Percentiles rank a stretch among this genome's conserved stretches.
These are phyloP conservation scores for Alternaria solani DNA, from an alignment of 2,329 filamentous ascomycete species.

Conservation along the genomic window DNA sequence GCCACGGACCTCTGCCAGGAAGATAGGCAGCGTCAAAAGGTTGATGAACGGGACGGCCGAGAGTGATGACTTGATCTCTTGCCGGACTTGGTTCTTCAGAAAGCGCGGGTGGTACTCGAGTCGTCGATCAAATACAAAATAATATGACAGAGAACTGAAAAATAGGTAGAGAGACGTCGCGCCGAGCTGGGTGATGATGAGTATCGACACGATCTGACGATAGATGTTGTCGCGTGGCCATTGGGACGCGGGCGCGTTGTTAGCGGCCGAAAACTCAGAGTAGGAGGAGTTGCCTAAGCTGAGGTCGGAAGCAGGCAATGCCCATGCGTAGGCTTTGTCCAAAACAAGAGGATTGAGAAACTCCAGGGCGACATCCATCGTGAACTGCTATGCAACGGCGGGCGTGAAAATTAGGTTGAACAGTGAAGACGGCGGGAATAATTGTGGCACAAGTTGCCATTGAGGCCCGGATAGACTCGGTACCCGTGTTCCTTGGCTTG, in stretches of 20 bases:
- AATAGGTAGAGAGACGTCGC: constrained; percentile 13
- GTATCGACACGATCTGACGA: constrained; percentile 13
- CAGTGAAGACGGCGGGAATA: constrained; percentile 7
- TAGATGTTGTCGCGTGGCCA: constrained; percentile 18
- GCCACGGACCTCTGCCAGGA: constrained; percentile 12
- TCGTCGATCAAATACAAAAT: constrained; percentile 11
- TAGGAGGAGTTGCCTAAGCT: constrained; percentile 7
- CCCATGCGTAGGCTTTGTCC: constrained; percentile 18
- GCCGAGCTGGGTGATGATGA: constrained; percentile 12
- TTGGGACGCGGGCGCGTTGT: constrained; percentile 6
- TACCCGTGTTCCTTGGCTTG: constrained; percentile 11
- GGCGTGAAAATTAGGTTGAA: constrained; percentile 11
- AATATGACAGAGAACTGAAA: constrained; percentile 15
- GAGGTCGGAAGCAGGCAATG: constrained; percentile 1
- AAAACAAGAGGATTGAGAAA: constrained; percentile 16
- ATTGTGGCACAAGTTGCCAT: constrained; percentile 8
- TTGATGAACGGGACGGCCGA: constrained; percentile 13
- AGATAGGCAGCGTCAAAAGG: constrained; percentile 10
- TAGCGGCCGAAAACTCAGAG: constrained; percentile 1
- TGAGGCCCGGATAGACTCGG: constrained; percentile 6
- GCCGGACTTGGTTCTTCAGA: constrained; percentile 14
- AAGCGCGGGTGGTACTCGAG: constrained; percentile 16
- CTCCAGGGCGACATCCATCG: constrained; percentile 16
- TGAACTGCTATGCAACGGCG: constrained; percentile 9
- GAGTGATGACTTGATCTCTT: constrained; percentile 13